Base-by-base conservation (phyloP, 768 basidiomycete genomes). In the Leucogyrophana mollusca region DNA sequence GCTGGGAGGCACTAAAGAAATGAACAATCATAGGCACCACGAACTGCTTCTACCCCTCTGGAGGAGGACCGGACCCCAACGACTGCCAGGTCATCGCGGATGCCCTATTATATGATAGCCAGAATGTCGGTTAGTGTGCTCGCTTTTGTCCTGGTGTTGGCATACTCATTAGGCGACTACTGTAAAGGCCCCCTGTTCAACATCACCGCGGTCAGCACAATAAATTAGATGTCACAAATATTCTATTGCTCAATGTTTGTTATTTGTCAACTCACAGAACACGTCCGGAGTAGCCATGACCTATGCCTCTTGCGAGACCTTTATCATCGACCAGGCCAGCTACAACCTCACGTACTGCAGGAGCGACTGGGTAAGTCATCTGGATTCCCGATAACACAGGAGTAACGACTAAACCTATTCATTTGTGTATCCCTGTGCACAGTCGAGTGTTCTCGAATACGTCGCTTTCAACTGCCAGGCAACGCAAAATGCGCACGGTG, bases 51-150 rank as follows among this genome's bases (percentile, higher is more conserved):
- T 47, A 54, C 9, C 72, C 73, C 2, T 52, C 72, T 2, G 74
- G 73, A 16, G 73, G 73, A 54, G 77, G 74, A 24, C 76, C 76
- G 1, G 61, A 74, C 57, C 72, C 73, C 3, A 70, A 72, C 46
- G 73, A 79, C 16, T 77, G 73, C 50, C 60, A 70, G 56, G 62
- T 78, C 42, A 77, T 80, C 47, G 69, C 74, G 4, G 74, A 77
- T 45, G 76, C 76, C 4, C 52, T 78, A 46, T 64, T 67, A 3
- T 80, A 65, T 50, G 71, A 74, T 50, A 67, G 67, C 43, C 65
- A 77, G 61, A 75, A 77, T 54, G 62, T 67, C 22, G 74, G 74
- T 66, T 36, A 11, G 62, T 60, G 4, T 30, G 10, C 34, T 21
- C 8, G 7, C 9, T 18, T n/a, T n/a, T n/a, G n/a, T n/a, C n/a